phyloP scores from a whole-genome alignment of 805 yeast species.

The Jamesozyma rosinii region DNA sequence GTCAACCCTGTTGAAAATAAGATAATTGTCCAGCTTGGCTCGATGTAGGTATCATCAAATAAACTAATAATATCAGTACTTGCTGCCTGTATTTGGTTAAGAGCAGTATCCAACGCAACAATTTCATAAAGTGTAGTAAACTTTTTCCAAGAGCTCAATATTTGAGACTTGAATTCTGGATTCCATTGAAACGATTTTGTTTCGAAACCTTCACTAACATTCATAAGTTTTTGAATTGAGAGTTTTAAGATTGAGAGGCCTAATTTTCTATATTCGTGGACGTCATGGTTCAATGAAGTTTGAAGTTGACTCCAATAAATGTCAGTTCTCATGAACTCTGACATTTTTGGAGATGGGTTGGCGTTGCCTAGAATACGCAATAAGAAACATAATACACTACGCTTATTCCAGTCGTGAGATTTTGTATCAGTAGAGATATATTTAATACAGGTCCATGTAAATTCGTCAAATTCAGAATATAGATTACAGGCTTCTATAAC shows the following conservation, averaged over 20 bases:
- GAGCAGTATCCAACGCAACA: constrained; percentile 72
- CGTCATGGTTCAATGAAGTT: constrained; percentile 41
- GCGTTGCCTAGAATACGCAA: constrained; percentile 40
- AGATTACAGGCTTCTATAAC: constrained; percentile 22
- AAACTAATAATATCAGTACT: constrained; percentile 49
- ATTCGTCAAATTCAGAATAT: constrained; percentile 16
- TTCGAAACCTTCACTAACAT: constrained; percentile 4
- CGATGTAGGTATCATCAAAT: constrained; percentile 45
- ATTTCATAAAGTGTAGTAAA: constrained; percentile 71
- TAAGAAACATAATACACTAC: constrained; percentile 46
- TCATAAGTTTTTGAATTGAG: constrained; percentile 42
- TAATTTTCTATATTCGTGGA: constrained; percentile 64
- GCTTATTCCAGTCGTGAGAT: constrained; percentile 25
- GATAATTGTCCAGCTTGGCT: constrained; percentile 63
- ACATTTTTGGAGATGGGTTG: constrained; percentile 3
- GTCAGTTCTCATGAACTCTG: constrained; percentile 12
- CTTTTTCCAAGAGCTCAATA: constrained; percentile 51
- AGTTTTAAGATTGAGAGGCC: constrained; percentile 55
- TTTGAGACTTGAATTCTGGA: constrained; percentile 28
- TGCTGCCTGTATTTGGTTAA: constrained; percentile 80
- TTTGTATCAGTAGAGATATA: constrained; percentile 27
- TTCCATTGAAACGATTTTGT: constrained; percentile 13
- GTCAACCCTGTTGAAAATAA: constrained; percentile 67
- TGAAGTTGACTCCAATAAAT: constrained; percentile 53
- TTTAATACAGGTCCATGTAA: constrained; percentile 42